Evolutionary conservation across 1,139 yeast genomes (phyloP).

Genomic region (Candida pseudocylindracea): DNA sequence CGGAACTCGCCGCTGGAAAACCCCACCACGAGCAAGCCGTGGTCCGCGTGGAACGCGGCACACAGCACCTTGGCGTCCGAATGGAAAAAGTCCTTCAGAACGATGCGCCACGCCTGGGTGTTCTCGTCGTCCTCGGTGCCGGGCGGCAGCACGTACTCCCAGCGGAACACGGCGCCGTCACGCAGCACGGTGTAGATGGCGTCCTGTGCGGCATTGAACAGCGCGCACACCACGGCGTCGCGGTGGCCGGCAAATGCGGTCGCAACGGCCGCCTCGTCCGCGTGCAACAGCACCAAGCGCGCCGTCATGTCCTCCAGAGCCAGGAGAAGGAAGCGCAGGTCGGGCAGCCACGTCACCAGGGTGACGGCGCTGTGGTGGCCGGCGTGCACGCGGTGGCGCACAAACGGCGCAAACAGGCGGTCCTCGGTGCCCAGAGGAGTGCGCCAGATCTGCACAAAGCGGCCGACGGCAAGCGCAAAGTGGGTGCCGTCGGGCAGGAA

Average conservation of each 20-base stretch:
- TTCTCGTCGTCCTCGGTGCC: constrained; percentile 10
- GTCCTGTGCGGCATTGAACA: constrained; percentile 72
- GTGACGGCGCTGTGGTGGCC: constrained; percentile 81
- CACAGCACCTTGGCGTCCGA: constrained; percentile 53
- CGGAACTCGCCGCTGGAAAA: constrained; percentile 82
- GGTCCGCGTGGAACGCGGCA: constrained; percentile 57
- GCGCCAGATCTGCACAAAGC: constrained; percentile 83
- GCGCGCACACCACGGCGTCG: constrained; percentile 72
- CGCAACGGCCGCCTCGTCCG: constrained; percentile 62
- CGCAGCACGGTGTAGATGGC: constrained; percentile 75
- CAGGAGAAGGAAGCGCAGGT: constrained; percentile 69
- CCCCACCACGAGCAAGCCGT: constrained; percentile 71
- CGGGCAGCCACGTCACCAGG: constrained; percentile 72
- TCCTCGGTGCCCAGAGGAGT: constrained; percentile 60
- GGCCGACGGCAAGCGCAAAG: constrained; percentile 70
- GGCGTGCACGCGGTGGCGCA: constrained; percentile 72
- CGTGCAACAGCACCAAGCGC: constrained; percentile 55
- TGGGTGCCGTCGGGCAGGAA: constrained; percentile 80
- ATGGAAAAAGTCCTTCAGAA: constrained; percentile 51
- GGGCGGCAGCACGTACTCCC: constrained; percentile 59
- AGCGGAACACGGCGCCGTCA: constrained; percentile 84
- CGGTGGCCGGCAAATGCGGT: constrained; percentile 84
- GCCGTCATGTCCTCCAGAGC: constrained; percentile 84
- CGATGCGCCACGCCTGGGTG: constrained; percentile 52
- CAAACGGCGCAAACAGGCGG: constrained; percentile 89